Conservation (phyloP, 495 filamentous ascomycete genomes). For the Sporormia fimetaria region DNA sequence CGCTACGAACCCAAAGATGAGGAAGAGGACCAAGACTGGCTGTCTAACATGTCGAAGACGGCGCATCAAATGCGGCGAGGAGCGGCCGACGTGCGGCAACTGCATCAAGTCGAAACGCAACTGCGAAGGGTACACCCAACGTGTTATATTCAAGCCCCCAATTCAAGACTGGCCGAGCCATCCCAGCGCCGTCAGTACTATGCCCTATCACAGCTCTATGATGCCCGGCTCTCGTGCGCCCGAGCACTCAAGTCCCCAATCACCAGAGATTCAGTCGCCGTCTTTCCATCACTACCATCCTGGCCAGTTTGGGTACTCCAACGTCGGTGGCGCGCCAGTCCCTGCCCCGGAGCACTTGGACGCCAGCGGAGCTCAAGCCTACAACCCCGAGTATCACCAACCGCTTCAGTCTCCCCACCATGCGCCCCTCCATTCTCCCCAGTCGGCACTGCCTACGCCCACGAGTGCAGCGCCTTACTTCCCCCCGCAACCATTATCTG, state of each 20-base stretch:
- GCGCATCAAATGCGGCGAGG: slow-evolving; percentile 95
- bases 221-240: slow-evolving; percentile 19
- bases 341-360: slow-evolving; percentile 7
- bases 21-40: slow-evolving; percentile 90
- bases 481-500: slow-evolving; percentile 12
- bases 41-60: slow-evolving; percentile 92
- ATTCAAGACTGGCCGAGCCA: slow-evolving; percentile 40
- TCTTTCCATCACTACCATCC: slow-evolving; percentile 14
- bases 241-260: neutral
- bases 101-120: slow-evolving; percentile 89
- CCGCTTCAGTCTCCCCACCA: slow-evolving; percentile 18
- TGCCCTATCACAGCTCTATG: slow-evolving; percentile 25
- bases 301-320: slow-evolving; percentile 18
- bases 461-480: slow-evolving; percentile 18
- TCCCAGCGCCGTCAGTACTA: slow-evolving; percentile 17
- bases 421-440: slow-evolving; percentile 18
- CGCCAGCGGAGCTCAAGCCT: slow-evolving; percentile 3
- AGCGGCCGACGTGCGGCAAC: slow-evolving; percentile 80
- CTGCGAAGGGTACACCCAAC: slow-evolving; percentile 91
- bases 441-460: slow-evolving; percentile 18
- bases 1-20: slow-evolving; percentile 26
- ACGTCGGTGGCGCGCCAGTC: slow-evolving; percentile 3
- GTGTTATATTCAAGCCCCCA: slow-evolving; percentile 86
- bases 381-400: slow-evolving; percentile 13
- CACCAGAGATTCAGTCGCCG: slow-evolving; percentile 1